Conservation (phyloP, 139 green algal genomes). For the Tetradesmus lagerheimii region DNA sequence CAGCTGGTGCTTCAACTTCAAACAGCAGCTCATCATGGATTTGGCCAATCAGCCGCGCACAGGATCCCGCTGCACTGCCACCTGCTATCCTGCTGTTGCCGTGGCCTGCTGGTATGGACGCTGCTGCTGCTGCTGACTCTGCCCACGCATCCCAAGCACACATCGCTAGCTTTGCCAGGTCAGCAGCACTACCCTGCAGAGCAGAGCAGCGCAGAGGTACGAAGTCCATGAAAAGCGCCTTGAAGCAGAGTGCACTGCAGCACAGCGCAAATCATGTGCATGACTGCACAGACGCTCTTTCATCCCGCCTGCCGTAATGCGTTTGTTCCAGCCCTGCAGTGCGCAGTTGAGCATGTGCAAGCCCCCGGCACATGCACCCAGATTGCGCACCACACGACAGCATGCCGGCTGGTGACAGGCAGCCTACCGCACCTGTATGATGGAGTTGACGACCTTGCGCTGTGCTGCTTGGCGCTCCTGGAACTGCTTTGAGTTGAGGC, state of each 20-base stretch:
- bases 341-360: too few relatives aligned
- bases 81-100: too few relatives aligned
- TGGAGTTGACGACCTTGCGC: slow-evolving; percentile 66
- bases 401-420: not conserved
- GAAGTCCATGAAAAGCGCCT: too few relatives aligned
- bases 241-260: too few relatives aligned
- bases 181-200: slow-evolving; percentile 66
- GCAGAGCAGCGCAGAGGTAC: too few relatives aligned
- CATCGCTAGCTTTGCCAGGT: slow-evolving; percentile 74
- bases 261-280: too few relatives aligned
- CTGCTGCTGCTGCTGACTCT: not conserved
- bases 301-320: too few relatives aligned
- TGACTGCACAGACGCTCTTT: too few relatives aligned
- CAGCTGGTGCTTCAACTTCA: slow-evolving; percentile 47
- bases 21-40: slow-evolving; percentile 77
- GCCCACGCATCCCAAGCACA: slow-evolving; percentile 48
- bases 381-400: too few relatives aligned
- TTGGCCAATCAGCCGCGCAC: slow-evolving; percentile 57
- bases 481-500: slow-evolving; percentile 37
- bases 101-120: not conserved
- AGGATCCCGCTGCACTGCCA: not conserved
- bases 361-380: too few relatives aligned
- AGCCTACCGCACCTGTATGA: slow-evolving; percentile 51
- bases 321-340: too few relatives aligned
- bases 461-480: slow-evolving; percentile 26